Conservation (phyloP, 139 green algal species). For the Chlamydomonas sp. region DNA sequence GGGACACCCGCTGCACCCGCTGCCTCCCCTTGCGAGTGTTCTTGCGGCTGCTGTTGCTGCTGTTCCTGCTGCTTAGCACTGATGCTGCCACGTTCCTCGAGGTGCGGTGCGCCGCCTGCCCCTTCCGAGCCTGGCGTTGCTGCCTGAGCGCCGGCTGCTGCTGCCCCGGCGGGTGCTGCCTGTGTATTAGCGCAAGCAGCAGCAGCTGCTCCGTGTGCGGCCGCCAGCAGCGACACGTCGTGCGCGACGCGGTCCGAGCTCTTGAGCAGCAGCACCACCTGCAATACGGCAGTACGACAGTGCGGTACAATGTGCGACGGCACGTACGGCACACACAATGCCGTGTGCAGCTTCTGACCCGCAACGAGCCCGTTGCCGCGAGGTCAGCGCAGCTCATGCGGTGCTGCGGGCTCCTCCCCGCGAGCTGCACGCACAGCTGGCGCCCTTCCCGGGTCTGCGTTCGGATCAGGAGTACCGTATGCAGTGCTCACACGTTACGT, state of each 20-base stretch:
- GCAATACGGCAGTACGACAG: slow-evolving; percentile 1
- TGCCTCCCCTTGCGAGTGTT: not conserved
- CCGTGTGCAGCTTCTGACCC: no score
- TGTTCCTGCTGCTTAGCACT: not conserved
- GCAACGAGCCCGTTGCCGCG: no score
- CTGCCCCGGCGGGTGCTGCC: slow-evolving; percentile 12
- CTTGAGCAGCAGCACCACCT: slow-evolving; percentile 94
- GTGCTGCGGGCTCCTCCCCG: no score
- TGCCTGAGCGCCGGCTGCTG: not conserved
- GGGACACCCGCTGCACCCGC: not conserved
- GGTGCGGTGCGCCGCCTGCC: not conserved
- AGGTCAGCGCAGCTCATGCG: no score
- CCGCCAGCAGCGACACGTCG: slow-evolving; percentile 72
- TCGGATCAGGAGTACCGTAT: not conserved
- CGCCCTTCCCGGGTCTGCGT: not conserved
- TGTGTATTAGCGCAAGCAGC: no score
- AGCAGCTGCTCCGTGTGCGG: not conserved
- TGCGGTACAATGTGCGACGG: not conserved
- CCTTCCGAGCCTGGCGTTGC: not conserved
- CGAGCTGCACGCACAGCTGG: no score
- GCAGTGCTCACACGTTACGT: not conserved
- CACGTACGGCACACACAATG: no score
- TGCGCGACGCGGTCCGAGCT: slow-evolving; percentile 87
- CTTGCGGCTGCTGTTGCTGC: not conserved
- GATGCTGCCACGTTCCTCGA: no score